phyloP scores from a whole-genome alignment of 2,329 filamentous ascomycete species.

The Aspergillus cejpii region DNA sequence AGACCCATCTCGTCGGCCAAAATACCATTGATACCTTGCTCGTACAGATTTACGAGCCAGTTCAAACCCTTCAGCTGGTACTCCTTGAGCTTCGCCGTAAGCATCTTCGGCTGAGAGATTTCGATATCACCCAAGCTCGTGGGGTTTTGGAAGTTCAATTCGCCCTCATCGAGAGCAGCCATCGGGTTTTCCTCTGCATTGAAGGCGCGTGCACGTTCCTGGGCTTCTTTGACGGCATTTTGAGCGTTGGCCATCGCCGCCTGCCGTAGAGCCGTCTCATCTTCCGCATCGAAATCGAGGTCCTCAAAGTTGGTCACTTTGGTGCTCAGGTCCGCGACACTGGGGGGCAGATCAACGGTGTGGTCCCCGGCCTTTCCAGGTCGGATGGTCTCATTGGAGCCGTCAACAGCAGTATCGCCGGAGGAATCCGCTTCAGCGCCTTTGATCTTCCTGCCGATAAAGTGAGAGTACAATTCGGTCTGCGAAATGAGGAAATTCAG shows the following conservation, averaged over 20 bases:
- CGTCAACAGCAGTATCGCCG: constrained; percentile 66
- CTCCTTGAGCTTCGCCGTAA: constrained; percentile 92
- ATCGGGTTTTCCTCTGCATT: constrained; percentile 64
- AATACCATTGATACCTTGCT: constrained; percentile 99
- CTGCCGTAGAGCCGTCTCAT: constrained; percentile 71
- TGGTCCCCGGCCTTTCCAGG: constrained; percentile 33
- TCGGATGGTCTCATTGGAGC: constrained; percentile 42
- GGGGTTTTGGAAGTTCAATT: constrained; percentile 99
- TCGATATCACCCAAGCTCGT: constrained; percentile 90
- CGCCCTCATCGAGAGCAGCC: constrained; percentile 79
- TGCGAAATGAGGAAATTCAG: constrained; percentile 99
- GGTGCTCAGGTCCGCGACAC: constrained; percentile 46
- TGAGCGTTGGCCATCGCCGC: constrained; percentile 95
- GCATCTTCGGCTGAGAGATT: constrained; percentile 86
- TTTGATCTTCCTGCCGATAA: constrained; percentile 99
- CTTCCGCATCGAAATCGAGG: constrained; percentile 90
- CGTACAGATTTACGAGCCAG: constrained; percentile 97
- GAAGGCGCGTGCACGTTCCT: constrained; percentile 87
- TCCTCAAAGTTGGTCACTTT: constrained; percentile 93
- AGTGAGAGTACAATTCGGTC: constrained; percentile 97
- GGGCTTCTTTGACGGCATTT: constrained; percentile 88
- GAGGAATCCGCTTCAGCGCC: constrained; percentile 93
- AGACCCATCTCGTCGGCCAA: constrained; percentile 99
- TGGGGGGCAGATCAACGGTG: constrained; percentile 45
- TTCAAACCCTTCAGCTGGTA: constrained; percentile 99